phyloP scores from a whole-genome alignment of 148 eudicot species.

The Cornus florida region DNA sequence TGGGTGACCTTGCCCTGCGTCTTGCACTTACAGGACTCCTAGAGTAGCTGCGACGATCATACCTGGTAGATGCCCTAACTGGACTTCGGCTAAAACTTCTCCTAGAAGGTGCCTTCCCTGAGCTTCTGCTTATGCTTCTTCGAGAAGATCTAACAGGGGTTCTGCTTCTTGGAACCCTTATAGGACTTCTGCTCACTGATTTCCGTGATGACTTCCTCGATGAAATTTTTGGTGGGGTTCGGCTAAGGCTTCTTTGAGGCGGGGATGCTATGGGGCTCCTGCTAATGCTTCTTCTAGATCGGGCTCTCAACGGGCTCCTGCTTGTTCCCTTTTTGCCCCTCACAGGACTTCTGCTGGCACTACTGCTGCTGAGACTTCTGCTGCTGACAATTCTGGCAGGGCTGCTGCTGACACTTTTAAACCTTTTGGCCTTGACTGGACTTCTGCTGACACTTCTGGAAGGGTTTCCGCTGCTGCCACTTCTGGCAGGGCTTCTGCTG shows the following conservation, averaged over 20 bases:
- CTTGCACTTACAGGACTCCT: constrained; percentile 59
- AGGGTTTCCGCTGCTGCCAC: constrained; percentile 46
- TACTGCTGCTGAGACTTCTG: constrained; percentile 13
- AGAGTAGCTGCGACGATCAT: constrained; percentile 62
- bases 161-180: constrained; percentile 33
- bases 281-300: constrained; percentile 37
- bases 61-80: constrained; percentile 53
- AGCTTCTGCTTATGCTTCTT: constrained; percentile 54
- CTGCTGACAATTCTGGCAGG: constrained; percentile 3
- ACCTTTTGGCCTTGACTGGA: constrained; percentile 25
- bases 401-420: constrained; percentile 37
- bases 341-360: constrained; percentile 42
- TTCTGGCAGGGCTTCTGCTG: constrained; percentile 37
- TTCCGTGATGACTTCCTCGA: constrained; percentile 53
- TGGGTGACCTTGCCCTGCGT: constrained; percentile 61
- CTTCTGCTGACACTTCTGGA: constrained; percentile 42
- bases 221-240: constrained; percentile 51
- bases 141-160: constrained; percentile 57
- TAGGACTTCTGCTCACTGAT: constrained; percentile 56
- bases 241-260: constrained; percentile 47
- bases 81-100: constrained; percentile 54
- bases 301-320: constrained; percentile 37
- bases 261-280: constrained; percentile 45
- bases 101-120: constrained; percentile 31
- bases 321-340: constrained; percentile 37